Percentiles rank a stretch among this genome's conserved stretches.
Evolutionary conservation across 441 rosid genomes (phyloP).

Genomic region (Francoa sonchifolia): DNA sequence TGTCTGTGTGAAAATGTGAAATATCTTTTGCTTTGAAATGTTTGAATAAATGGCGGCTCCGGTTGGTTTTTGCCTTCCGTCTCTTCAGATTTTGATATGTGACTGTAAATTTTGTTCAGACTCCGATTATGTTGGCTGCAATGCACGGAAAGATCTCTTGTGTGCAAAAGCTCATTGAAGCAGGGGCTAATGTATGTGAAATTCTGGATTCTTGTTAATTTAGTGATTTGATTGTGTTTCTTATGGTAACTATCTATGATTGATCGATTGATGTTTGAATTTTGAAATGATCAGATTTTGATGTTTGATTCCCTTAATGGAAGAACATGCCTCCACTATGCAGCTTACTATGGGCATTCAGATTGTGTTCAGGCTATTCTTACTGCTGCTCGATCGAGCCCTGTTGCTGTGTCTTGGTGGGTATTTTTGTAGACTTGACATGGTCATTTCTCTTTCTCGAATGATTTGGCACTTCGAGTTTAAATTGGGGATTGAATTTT

Average conservation of each 20-base stretch:
- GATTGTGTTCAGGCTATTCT: conserved; percentile 53
- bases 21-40: background rate
- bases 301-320: conserved; percentile 56
- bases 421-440: background rate
- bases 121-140: conserved; percentile 94
- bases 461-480: background rate
- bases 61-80: conserved; percentile 3
- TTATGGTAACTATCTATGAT: too few relatives aligned
- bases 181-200: conserved; percentile 77
- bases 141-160: conserved; percentile 78
- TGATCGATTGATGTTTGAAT: too few relatives aligned
- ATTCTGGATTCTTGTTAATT: background rate
- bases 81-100: background rate
- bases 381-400: conserved; percentile 51
- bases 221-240: too few relatives aligned
- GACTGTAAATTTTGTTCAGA: conserved; percentile 23
- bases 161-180: conserved; percentile 66
- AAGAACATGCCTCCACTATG: conserved; percentile 69
- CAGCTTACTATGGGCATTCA: conserved; percentile 60
- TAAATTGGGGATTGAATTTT: conserved; percentile 10
- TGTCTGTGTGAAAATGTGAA: conserved; percentile 4
- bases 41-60: too few relatives aligned
- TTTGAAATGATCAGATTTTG: conserved; percentile 44
- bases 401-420: conserved; percentile 53
- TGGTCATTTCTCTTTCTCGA: background rate